Evolutionary conservation across 2,329 filamentous ascomycete genomes (phyloP).

Genomic region (Pseudogymnoascus sp.): DNA sequence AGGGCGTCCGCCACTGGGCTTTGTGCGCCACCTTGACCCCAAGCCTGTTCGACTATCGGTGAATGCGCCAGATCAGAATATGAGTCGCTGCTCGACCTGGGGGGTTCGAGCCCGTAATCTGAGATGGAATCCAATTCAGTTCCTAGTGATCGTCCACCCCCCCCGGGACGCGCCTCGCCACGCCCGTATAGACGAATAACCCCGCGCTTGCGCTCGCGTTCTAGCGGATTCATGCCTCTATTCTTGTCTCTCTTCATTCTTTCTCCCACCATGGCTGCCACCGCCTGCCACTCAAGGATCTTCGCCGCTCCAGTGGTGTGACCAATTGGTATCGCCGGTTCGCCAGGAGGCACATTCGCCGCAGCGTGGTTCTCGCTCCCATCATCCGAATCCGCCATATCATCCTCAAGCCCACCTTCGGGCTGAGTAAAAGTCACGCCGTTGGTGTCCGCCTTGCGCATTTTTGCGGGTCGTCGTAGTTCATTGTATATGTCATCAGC

Average conservation of each 20-base stretch:
- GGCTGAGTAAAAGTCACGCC: slow-evolving; percentile 10
- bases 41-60: slow-evolving; percentile 41
- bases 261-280: slow-evolving; percentile 51
- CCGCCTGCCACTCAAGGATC: slow-evolving; percentile 64
- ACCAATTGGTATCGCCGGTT: slow-evolving; percentile 68
- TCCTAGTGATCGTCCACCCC: slow-evolving; percentile 47
- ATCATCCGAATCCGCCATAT: slow-evolving; percentile 33
- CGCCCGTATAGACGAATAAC: slow-evolving; percentile 67
- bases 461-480: background rate
- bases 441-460: background rate
- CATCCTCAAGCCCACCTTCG: background rate
- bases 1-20: background rate
- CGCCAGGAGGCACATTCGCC: slow-evolving; percentile 43
- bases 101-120: slow-evolving; percentile 34
- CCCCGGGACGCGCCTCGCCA: slow-evolving; percentile 52
- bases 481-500: background rate
- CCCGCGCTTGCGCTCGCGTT: slow-evolving; percentile 65
- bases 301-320: slow-evolving; percentile 87
- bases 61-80: slow-evolving; percentile 45
- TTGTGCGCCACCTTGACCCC: slow-evolving; percentile 45
- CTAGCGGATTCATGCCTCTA: slow-evolving; percentile 64
- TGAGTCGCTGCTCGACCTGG: slow-evolving; percentile 33
- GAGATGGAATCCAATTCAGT: slow-evolving; percentile 25
- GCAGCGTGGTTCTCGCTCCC: slow-evolving; percentile 11
- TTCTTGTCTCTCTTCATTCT: slow-evolving; percentile 41